phyloP scores from a whole-genome alignment of 2,329 filamentous ascomycete genomes.

The Orbilia quercus region DNA sequence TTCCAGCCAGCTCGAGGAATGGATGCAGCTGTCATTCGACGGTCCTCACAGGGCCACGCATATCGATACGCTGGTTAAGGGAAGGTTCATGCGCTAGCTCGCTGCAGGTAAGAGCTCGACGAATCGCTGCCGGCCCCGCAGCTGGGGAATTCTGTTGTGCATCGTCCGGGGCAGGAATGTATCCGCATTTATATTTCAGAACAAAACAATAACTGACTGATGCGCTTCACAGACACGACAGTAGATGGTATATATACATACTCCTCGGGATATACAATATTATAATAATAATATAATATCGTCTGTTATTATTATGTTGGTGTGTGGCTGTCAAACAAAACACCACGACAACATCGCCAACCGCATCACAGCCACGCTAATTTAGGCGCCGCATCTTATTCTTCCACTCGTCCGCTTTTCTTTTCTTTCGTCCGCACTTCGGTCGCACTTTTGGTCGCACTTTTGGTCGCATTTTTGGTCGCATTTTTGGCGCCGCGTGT shows the following conservation, averaged over 20 bases:
- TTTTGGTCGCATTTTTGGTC: background rate
- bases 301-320: too few species aligned
- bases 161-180: constrained; percentile 9
- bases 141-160: constrained; percentile 22
- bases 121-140: constrained; percentile 39
- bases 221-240: too few species aligned
- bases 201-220: too few species aligned
- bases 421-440: background rate
- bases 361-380: too few species aligned
- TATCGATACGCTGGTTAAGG: constrained; percentile 41
- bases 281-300: too few species aligned
- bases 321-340: too few species aligned
- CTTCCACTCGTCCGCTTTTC: too few species aligned
- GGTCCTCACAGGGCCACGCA: constrained; percentile 42
- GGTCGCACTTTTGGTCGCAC: background rate
- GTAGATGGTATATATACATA: too few species aligned
- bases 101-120: constrained; percentile 49
- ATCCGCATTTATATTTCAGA: background rate
- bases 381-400: too few species aligned
- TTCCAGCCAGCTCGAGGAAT: constrained; percentile 37
- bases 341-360: too few species aligned
- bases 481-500: background rate
- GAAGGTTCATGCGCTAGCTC: constrained; percentile 51
- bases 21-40: constrained; percentile 20
- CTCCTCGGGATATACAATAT: too few species aligned